Base-by-base conservation (phyloP, 2,329 filamentous ascomycete species). In the Colletotrichum sp. region DNA sequence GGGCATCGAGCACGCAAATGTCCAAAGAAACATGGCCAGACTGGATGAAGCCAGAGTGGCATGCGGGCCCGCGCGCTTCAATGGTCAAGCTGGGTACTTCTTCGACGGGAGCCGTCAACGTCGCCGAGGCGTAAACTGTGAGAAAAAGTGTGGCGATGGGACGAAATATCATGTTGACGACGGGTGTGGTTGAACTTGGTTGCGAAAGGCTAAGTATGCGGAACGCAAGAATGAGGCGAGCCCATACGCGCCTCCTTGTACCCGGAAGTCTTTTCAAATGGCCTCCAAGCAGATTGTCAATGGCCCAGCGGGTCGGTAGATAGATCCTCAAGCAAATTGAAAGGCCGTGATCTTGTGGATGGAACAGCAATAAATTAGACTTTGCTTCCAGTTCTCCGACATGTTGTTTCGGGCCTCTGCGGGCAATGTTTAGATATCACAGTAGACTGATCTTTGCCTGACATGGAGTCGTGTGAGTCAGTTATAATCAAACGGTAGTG, bases 101-200 rank as follows among this genome's bases (percentile, higher is more conserved):
- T 49, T 2, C 3, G 19, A 49, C 39, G 6, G 39, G 9, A 0
- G 6, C 2, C 1, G 39, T 19, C n/a, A 3, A 7, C 0, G 39
- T 49, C 6, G 19, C 19, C 19, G 19, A 12, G 39, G 19, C 9
- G 19, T n/a, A 49, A 2, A 49, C 1, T 6, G 19, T 49, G 39
- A 49, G 3, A 4, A n/a, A 6, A 12, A 49, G 19, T 9, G 19
- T n/a, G 19, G 39, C 9, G 3, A 7, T 49, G 39, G 9, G 9
- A n/a, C 39, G 19, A n/a, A 49, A 49, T 1, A 49, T 0, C 39
- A n/a, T 49, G 5, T 49, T 49, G 39, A 12, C 19, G 39, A 49
- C 0, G 44, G 0, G 6, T 25, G 1, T 52, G 44, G n/a, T 52
- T 52, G 0, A 52, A 5, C 0, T 22, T 8, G n/a, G n/a, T 5